Evolutionary conservation across 2,329 filamentous ascomycete genomes (phyloP), one percentile per base, ranked within the genome.

Genomic region (Stemphylium lycopersici): DNA sequence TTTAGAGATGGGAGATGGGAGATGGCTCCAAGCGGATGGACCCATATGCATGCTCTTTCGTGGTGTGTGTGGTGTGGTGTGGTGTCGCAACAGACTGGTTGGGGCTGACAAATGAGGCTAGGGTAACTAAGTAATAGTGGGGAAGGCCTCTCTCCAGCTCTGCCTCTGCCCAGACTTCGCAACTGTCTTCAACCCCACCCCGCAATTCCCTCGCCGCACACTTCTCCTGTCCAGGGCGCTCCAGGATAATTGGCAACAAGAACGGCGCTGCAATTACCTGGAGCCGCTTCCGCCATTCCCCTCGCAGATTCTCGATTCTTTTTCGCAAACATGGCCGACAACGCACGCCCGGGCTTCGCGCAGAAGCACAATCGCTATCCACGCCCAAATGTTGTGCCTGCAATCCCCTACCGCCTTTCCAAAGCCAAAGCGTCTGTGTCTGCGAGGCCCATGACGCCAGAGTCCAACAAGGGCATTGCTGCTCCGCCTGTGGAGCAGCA

Each of bases 211-310:
- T 50, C 55, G 36, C 46, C 48, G 50, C 53, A 48, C 61, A 55
- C 55, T 51, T 41, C 45, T 55, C 60, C 38, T 24, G 47, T 44
- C 46, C 55, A 61, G 63, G 67, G 74, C 73, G 72, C 74, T 77
- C 74, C 73, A 76, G 72, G 74, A 71, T 75, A 76, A 76, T 76
- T 75, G 73, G 63, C 68, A 67, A 61, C 37, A 55, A 47, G 42
- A 37, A 48, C 52, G 24, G 55, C 48, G 55, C 58, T 66, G 64
- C 71, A 74, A 73, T 75, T 77, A 74, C 73, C 73, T 77, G 74
- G 74, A 77, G 73, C 69, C 71, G 73, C 74, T 73, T 56, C 59
- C 55, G 53, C 58, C 53, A 32, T 36, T 38, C 48, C 44, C 42
- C 4, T 33, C 37, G 40, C 40, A 36, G 42, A 32, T 26, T 31